Evolutionary conservation across 2,329 filamentous ascomycete genomes (phyloP).

Genomic region (Acrodontium crateriforme): DNA sequence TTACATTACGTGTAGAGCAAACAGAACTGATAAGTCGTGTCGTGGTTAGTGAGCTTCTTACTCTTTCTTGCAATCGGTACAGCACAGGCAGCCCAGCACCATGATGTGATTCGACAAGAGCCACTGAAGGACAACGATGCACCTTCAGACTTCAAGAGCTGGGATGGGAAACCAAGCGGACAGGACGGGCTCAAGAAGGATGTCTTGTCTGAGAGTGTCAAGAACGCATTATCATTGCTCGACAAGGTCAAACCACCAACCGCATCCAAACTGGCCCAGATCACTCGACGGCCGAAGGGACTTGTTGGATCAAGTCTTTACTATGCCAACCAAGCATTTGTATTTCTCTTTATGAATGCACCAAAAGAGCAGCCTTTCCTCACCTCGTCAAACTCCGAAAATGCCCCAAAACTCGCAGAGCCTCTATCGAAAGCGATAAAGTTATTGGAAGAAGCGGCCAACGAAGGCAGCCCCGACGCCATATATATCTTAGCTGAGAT

Average conservation of each 20-base stretch:
- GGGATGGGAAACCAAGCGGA: too few species aligned
- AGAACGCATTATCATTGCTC: conserved; percentile 27
- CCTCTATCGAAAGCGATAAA: conserved; percentile 44
- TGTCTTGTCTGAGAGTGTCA: conserved; percentile 5
- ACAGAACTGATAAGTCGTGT: background rate
- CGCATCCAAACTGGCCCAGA: conserved; percentile 26
- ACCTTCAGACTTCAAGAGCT: background rate
- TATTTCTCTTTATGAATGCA: conserved; percentile 51
- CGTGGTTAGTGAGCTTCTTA: conserved; percentile 11
- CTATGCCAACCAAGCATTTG: conserved; percentile 49
- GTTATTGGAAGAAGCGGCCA: conserved; percentile 44
- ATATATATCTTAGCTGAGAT: conserved; percentile 82
- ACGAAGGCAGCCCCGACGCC: conserved; percentile 56
- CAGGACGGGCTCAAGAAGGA: conserved; percentile 1
- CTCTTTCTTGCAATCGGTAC: conserved; percentile 9
- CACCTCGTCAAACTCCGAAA: conserved; percentile 21
- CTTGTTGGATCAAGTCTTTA: conserved; percentile 43
- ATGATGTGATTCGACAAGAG: conserved; percentile 5
- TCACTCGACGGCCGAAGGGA: conserved; percentile 39
- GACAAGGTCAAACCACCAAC: conserved; percentile 28
- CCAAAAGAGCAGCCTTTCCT: conserved; percentile 34
- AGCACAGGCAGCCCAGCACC: conserved; percentile 4
- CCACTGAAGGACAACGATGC: conserved; percentile 3
- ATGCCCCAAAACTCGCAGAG: conserved; percentile 32
- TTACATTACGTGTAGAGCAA: background rate